Evolutionary conservation across 129 eudicot genomes (phyloP).

Genomic region (Erigeron canadensis): DNA sequence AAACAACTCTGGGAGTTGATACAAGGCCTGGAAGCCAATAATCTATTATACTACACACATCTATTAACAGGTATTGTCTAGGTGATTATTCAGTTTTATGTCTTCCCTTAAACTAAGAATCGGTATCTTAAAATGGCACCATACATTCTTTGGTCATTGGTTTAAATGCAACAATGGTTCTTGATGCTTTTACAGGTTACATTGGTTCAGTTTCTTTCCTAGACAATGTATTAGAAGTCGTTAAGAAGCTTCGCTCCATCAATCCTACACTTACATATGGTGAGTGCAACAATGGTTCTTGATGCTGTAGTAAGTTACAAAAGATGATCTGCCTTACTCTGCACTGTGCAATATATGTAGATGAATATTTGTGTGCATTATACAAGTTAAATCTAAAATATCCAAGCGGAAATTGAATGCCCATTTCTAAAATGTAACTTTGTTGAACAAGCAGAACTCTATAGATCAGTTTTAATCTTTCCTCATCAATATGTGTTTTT

Average conservation of each 20-base stretch:
- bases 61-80: constrained; percentile 70
- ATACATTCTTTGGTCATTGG: not conserved
- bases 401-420: constrained; percentile 1
- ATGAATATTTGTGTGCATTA: constrained; percentile 6
- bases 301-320: constrained; percentile 11
- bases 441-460: constrained; percentile 6
- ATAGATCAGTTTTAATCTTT: constrained; percentile 7
- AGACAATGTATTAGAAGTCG: constrained; percentile 72
- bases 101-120: not conserved
- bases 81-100: constrained; percentile 1
- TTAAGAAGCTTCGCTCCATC: constrained; percentile 76
- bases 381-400: not conserved
- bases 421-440: constrained; percentile 13
- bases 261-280: constrained; percentile 88
- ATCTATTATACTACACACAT: constrained; percentile 83
- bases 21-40: constrained; percentile 89
- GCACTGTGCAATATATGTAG: constrained; percentile 2
- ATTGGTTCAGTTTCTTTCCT: constrained; percentile 94
- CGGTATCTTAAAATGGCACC: not conserved
- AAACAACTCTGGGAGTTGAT: constrained; percentile 83
- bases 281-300: constrained; percentile 40
- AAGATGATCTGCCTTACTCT: constrained; percentile 5
- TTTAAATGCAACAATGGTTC: not conserved
- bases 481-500: constrained; percentile 4
- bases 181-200: constrained; percentile 60